Evolutionary conservation across 73 alveolate species (phyloP), one percentile per base, ranked within the genome.

Genomic region (Blepharisma stoltei): DNA sequence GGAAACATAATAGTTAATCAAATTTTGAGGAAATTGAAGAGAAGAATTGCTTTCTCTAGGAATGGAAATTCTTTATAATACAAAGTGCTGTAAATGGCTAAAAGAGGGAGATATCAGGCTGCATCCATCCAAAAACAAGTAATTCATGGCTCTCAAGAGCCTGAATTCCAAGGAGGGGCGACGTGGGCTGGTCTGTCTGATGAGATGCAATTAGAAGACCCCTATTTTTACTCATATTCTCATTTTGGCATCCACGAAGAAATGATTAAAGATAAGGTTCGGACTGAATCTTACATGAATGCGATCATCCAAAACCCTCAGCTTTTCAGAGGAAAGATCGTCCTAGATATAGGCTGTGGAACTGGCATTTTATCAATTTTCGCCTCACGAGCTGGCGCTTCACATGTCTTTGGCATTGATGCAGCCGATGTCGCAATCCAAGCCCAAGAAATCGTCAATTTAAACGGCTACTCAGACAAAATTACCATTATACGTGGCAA

Each of bases 381-480:
- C 86, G 99, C 99, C 6, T 98, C 98, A 18, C 67, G 87, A 71
- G 98, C 99, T 7, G 99, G 99, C 14, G 99, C 99, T 5, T 83
- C 78, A 54, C 97, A 96, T 81, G 99, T 96, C 8, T 94, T 92
- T 81, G 99, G 97, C 9, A 91, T 96, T 81, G 99, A 96, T 71
- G 83, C 76, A 67, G 98, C 99, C 8, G 98, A 95, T 67, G 91
- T 96, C 9, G 98, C 96, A 25, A 89, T 83, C 45, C 86, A 79
- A 77, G 97, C 99, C 8, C 82, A 75, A 81, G 93, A 91, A 76
- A 93, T 95, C 32, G 94, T 94, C 6, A 85, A 88, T 69, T 75
- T 80, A 68, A 96, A 95, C 94, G 97, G 96, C 43, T 82, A 85
- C 67, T 80, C 70, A 43, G 90, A 91, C 44, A 55, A 87, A 84